Evolutionary conservation across 2,329 filamentous ascomycete species (phyloP), one percentile per base, ranked within the genome.

Genomic region (Claviceps purpurea): DNA sequence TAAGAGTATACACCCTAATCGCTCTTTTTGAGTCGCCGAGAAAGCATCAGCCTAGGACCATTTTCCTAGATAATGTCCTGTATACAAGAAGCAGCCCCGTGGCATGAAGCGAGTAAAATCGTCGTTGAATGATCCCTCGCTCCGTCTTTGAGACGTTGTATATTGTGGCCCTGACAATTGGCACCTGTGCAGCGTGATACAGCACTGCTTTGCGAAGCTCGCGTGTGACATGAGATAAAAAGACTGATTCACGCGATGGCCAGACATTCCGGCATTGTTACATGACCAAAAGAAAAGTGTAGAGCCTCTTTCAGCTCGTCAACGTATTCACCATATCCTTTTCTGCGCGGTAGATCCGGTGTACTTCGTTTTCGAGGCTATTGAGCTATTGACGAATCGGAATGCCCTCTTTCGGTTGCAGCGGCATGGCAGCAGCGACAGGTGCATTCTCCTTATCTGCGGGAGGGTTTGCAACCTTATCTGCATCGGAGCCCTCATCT

Each of bases 311-410:
- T 8, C 10, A 42, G n/a, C 40, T 42, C 26, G 26, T 26, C 13
- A 26, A 44, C 18, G 11, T 13, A 16, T 26, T 14, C 39, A 44
- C 22, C 8, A 39, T 38, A 22, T 44, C 49, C 14, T 22, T 13
- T 18, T 10, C 7, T 38, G 11, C 30, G 10, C 30, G 20, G 8
- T n/a, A 38, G 18, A 38, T 22, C 18, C 20, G 8, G 30, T 34
- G 30, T 34, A 26, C 16, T 39, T 30, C 26, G 26, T 6, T 39
- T 38, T 14, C 42, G 20, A 39, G 16, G 5, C 24, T 16, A 11
- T 16, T 37, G 8, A 41, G 22, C 64, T 71, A 85, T 74, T 78
- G 75, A 59, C 81, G 76, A 61, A 85, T 85, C 20, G 83, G 81
- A 54, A 86, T 82, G 43, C 74, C 76, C 47, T 64, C 64, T 51